Percentiles rank a stretch among this genome's conserved stretches.
Evolutionary conservation across 768 basidiomycete species (phyloP).

Genomic region (Suillus discolor): DNA sequence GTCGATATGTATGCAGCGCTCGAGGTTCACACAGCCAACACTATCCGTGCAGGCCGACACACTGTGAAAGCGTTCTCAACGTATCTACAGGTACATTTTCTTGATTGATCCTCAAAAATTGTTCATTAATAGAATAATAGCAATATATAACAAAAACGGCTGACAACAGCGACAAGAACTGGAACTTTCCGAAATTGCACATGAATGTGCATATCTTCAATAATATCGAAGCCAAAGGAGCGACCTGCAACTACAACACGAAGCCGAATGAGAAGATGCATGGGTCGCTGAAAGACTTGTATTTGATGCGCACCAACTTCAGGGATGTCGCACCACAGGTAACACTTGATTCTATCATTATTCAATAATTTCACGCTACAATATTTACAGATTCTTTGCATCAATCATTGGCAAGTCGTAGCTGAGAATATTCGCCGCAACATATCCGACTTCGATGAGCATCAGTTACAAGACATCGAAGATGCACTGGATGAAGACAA

Average conservation of each 20-base stretch:
- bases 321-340: constrained; percentile 37
- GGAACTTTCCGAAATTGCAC: constrained; percentile 39
- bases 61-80: constrained; percentile 21
- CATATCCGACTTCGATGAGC: background rate
- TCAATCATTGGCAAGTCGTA: background rate
- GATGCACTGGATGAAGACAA: background rate
- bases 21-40: constrained; percentile 33
- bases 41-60: constrained; percentile 22
- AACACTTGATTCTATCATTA: background rate
- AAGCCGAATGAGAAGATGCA: constrained; percentile 36
- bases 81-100: constrained; percentile 21
- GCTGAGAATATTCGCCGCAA: background rate
- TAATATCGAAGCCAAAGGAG: constrained; percentile 37
- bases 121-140: background rate
- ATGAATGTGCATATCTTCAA: constrained; percentile 32
- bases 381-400: background rate
- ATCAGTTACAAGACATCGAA: background rate
- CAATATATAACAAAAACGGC: background rate
- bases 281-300: constrained; percentile 26
- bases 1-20: constrained; percentile 32
- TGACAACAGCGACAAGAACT: constrained; percentile 20
- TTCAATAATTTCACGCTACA: background rate
- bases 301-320: constrained; percentile 33
- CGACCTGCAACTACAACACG: constrained; percentile 31
- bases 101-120: too few species aligned